Evolutionary conservation across 306 rosid species (phyloP), one percentile per base, ranked within the genome.

Genomic region (Sesbania bispinosa): DNA sequence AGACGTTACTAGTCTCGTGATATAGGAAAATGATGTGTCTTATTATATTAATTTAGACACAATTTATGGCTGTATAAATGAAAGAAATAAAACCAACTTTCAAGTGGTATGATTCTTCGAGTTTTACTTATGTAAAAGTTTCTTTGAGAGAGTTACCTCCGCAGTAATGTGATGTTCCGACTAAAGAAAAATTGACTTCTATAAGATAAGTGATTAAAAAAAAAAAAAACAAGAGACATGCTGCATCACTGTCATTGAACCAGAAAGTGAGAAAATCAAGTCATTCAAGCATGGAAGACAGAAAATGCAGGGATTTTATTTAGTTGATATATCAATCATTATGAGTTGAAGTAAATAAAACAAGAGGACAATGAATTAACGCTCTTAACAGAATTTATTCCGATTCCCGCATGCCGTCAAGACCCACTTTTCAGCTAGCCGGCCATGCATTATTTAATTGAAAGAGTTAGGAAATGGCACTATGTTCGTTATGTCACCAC

Each of bases 341-440:
- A 59, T 72, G 18, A 4, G 60, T 55, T 57, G n/a, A 16, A 42
- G 58, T 19, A 71, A 71, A 57, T 11, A 29, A 71, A 54, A 70
- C 47, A 45, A 59, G 38, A 42, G 6, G 43, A 46, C 48, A 21
- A 62, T 19, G 47, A 58, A 7, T 8, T 54, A 70, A 69, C 42
- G 30, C 42, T 54, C 75, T 54, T 70, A 71, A 71, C 47, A 20
- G 77, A 71, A 58, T 43, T 71, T 58, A 43, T 71, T 71, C 60
- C 4, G 68, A 71, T 71, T 71, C 68, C 68, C 59, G 7, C 42
- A 10, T 21, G 35, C 7, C 7, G 14, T 62, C 32, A 68, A 43
- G 30, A 50, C 47, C 66, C 36, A 42, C 67, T 60, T 74, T 79
- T 67, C 19, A n/a, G n/a, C n/a, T 10, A 16, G 77, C 72, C 43